Conservation (phyloP, 768 basidiomycete genomes). For the Leccinum disarticulatum region DNA sequence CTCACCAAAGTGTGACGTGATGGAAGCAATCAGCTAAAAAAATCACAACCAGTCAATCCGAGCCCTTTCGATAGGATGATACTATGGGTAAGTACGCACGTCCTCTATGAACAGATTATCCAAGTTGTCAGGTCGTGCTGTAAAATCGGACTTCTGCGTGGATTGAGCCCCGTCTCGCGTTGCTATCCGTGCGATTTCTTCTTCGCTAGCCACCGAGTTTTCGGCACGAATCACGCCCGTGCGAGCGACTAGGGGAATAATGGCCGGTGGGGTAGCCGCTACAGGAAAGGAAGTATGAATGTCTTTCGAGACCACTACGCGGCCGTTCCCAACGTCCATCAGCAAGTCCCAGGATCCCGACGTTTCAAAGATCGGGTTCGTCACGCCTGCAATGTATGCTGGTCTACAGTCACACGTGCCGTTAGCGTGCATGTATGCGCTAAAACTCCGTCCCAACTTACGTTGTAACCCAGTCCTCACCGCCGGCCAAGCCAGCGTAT, state of each 20-base stretch:
- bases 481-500: slow-evolving; percentile 85
- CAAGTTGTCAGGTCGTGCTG: slow-evolving; percentile 56
- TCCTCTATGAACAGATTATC: slow-evolving; percentile 95
- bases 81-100: slow-evolving; percentile 45
- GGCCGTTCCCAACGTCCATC: slow-evolving; percentile 86
- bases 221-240: slow-evolving; percentile 68
- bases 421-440: slow-evolving; percentile 4
- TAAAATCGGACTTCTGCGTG: slow-evolving; percentile 50
- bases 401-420: slow-evolving; percentile 47
- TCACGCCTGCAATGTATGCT: slow-evolving; percentile 95
- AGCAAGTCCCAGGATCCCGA: slow-evolving; percentile 89
- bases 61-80: neutral
- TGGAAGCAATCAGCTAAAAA: slow-evolving; percentile 69
- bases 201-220: slow-evolving; percentile 60
- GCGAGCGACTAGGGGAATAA: slow-evolving; percentile 50
- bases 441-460: slow-evolving; percentile 40
- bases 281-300: slow-evolving; percentile 61
- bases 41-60: neutral
- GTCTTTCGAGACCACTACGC: slow-evolving; percentile 85
- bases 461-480: slow-evolving; percentile 90
- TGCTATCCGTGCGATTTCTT: slow-evolving; percentile 61
- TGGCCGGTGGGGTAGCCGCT: slow-evolving; percentile 38
- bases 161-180: slow-evolving; percentile 53
- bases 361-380: slow-evolving; percentile 93
- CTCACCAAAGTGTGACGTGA: slow-evolving; percentile 92